Evolutionary conservation across 140 eudicot species (phyloP).

Genomic region (Senecio squalidus): DNA sequence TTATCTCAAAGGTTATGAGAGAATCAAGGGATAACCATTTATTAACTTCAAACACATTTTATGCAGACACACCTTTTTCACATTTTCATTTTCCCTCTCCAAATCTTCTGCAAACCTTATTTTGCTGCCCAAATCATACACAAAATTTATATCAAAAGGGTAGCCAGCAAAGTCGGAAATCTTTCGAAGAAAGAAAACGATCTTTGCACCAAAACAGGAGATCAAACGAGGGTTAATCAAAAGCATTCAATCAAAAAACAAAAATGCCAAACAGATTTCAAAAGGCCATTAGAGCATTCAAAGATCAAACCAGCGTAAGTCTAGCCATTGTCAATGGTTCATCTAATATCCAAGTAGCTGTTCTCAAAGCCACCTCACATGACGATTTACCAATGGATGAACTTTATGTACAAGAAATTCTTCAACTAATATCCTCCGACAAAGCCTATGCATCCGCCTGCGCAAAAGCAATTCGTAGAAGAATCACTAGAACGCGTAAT

Average conservation of each 20-base stretch:
- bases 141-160: neutral
- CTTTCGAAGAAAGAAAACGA: neutral
- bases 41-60: neutral
- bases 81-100: constrained; percentile 1
- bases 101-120: constrained; percentile 2
- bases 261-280: constrained; percentile 55
- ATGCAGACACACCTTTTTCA: neutral
- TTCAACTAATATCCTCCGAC: constrained; percentile 40
- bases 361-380: constrained; percentile 61
- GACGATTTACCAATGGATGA: constrained; percentile 40
- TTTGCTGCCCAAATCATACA: constrained; percentile 6
- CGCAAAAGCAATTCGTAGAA: constrained; percentile 49
- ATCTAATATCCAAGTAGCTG: constrained; percentile 39
- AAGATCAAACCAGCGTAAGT: constrained; percentile 66
- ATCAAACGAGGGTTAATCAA: neutral
- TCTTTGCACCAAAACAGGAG: neutral
- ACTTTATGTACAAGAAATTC: constrained; percentile 33
- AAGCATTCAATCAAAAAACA: neutral
- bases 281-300: constrained; percentile 56
- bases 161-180: neutral
- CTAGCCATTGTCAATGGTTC: constrained; percentile 42
- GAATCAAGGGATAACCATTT: constrained; percentile 20
- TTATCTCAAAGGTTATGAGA: constrained; percentile 18
- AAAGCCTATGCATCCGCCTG: constrained; percentile 44
- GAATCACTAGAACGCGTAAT: constrained; percentile 49